phyloP scores from a whole-genome alignment of 768 basidiomycete genomes.

The Phallus indusiatus region DNA sequence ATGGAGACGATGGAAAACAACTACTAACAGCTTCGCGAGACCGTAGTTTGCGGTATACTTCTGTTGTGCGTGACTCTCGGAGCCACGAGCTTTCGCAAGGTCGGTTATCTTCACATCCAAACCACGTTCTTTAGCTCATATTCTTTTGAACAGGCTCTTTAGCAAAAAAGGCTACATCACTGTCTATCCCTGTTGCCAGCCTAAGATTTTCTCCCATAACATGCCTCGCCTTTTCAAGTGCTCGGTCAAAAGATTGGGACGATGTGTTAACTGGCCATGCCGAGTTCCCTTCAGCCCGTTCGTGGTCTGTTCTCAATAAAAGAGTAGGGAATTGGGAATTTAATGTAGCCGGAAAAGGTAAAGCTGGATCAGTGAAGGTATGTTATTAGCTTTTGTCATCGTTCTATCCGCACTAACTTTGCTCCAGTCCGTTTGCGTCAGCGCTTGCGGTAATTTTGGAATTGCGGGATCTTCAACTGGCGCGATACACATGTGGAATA shows the following conservation, averaged over 20 bases:
- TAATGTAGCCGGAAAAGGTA: slow-evolving; percentile 40
- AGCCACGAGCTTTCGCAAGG: slow-evolving; percentile 95
- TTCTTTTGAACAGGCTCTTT: slow-evolving; percentile 56
- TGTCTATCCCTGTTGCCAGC: slow-evolving; percentile 70
- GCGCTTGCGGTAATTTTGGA: slow-evolving; percentile 94
- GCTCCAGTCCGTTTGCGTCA: slow-evolving; percentile 69
- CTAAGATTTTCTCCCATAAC: slow-evolving; percentile 81
- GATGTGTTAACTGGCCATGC: slow-evolving; percentile 87
- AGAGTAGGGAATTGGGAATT: slow-evolving; percentile 69
- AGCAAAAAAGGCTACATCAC: slow-evolving; percentile 64
- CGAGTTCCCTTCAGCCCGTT: slow-evolving; percentile 73
- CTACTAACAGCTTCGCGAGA: slow-evolving; percentile 84
- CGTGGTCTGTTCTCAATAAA: slow-evolving; percentile 84
- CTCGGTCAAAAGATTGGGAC: slow-evolving; percentile 93
- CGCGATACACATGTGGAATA: slow-evolving; percentile 85
- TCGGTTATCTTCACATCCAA: slow-evolving; percentile 16
- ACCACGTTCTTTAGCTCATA: slow-evolving; percentile 58
- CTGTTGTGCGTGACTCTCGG: slow-evolving; percentile 89
- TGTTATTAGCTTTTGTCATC: slow-evolving; percentile 10
- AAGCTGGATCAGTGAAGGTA: slow-evolving; percentile 66
- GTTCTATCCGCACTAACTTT: background rate
- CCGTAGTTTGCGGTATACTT: slow-evolving; percentile 80
- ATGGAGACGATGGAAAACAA: slow-evolving; percentile 96
- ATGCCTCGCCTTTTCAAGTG: slow-evolving; percentile 66
- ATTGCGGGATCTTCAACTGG: slow-evolving; percentile 76